Percentiles rank a stretch among this genome's conserved stretches.
These are phyloP conservation scores for Boehmeria nivea DNA, from an alignment of 306 rosid genomes.

Conservation along the genomic window DNA sequence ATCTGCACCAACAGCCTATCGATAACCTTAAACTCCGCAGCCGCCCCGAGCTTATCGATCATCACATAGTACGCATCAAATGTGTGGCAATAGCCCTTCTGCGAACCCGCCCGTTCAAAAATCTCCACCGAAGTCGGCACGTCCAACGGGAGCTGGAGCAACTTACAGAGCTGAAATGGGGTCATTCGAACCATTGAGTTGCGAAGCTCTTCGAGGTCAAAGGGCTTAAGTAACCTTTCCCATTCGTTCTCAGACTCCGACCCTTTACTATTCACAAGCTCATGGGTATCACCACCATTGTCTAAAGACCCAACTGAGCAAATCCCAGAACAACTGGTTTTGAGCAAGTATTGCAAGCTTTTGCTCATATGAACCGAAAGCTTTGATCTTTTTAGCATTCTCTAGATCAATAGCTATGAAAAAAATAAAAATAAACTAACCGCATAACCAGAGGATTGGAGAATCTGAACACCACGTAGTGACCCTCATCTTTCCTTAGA, in stretches of 20 bases:
- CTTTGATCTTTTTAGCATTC: conserved; percentile 44
- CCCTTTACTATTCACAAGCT: conserved; percentile 15
- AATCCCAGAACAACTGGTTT: conserved; percentile 31
- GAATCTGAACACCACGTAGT: too few species aligned
- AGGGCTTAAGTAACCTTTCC: conserved; percentile 81
- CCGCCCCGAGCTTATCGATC: conserved; percentile 73
- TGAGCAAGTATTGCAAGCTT: conserved; percentile 32
- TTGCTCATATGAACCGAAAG: conserved; percentile 20
- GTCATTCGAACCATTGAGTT: conserved; percentile 46
- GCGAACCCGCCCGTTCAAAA: conserved; percentile 61
- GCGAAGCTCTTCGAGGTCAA: conserved; percentile 63
- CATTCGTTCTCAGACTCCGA: conserved; percentile 63
- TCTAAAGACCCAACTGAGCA: conserved; percentile 27
- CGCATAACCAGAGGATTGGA: too few species aligned
- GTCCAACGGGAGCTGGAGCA: conserved; percentile 75
- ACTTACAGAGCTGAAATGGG: conserved; percentile 63
- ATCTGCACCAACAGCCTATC: conserved; percentile 68
- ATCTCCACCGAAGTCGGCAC: conserved; percentile 64
- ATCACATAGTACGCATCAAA: conserved; percentile 53
- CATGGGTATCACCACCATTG: conserved; percentile 9
- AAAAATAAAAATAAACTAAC: too few species aligned
- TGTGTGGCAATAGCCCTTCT: conserved; percentile 68
- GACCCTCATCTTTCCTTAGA: too few species aligned
- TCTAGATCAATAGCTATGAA: too few species aligned
- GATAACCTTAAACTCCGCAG: conserved; percentile 57